Evolutionary conservation across 2,329 filamentous ascomycete genomes (phyloP).

Genomic region (Xylariaceae sp.): DNA sequence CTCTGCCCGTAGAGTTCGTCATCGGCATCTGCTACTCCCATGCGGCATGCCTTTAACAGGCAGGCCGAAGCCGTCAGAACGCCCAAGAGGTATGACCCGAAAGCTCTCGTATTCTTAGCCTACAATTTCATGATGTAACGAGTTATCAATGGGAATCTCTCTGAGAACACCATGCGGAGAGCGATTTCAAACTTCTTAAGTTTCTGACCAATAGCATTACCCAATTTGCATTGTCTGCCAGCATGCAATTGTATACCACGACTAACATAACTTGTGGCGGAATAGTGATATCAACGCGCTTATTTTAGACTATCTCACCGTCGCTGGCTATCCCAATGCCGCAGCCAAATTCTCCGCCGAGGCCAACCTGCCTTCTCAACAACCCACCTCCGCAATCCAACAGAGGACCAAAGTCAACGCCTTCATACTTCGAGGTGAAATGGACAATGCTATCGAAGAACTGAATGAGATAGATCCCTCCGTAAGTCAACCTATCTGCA

Average conservation of each 20-base stretch:
- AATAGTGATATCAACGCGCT: slow-evolving; percentile 87
- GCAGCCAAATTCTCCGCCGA: slow-evolving; percentile 92
- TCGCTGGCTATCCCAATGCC: slow-evolving; percentile 88
- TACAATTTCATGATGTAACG: slow-evolving; percentile 47
- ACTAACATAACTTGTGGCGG: background rate
- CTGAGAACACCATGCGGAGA: slow-evolving; percentile 93
- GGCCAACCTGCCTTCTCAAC: slow-evolving; percentile 76
- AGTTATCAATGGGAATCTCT: slow-evolving; percentile 99
- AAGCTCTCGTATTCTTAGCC: slow-evolving; percentile 9
- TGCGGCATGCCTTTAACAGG: slow-evolving; percentile 71
- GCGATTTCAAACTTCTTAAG: slow-evolving; percentile 47
- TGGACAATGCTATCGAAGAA: slow-evolving; percentile 77
- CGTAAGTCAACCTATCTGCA: slow-evolving; percentile 53
- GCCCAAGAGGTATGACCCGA: slow-evolving; percentile 76
- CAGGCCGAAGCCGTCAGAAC: slow-evolving; percentile 81
- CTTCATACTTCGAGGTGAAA: slow-evolving; percentile 79
- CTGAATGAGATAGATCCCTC: slow-evolving; percentile 88
- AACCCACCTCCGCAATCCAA: slow-evolving; percentile 69
- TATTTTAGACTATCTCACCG: slow-evolving; percentile 95
- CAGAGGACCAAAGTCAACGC: slow-evolving; percentile 79
- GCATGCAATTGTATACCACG: slow-evolving; percentile 13
- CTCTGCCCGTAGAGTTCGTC: slow-evolving; percentile 59
- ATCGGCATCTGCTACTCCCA: slow-evolving; percentile 66
- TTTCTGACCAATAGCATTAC: slow-evolving; percentile 4
- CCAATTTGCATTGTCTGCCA: background rate